These are phyloP conservation scores for Fusarium mundagurra DNA, from an alignment of 2,329 filamentous ascomycete species.

Conservation along the genomic window DNA sequence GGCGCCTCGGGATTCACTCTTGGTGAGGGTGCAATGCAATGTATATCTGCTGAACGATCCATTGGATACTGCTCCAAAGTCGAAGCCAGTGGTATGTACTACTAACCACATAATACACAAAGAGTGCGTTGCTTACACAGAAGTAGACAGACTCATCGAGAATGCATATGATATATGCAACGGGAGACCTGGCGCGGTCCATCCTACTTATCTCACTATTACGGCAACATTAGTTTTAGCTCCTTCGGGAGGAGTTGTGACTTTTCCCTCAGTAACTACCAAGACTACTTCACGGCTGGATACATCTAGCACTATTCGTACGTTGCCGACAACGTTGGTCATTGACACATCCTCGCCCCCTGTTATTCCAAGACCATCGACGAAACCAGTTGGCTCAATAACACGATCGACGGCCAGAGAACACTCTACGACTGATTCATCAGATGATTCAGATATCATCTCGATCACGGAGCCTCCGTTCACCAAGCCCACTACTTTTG, in stretches of 20 bases:
- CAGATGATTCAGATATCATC: constrained; percentile 1
- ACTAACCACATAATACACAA: background rate
- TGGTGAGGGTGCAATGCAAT: constrained; percentile 77
- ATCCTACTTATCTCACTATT: constrained; percentile 67
- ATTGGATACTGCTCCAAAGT: constrained; percentile 61
- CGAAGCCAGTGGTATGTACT: constrained; percentile 50
- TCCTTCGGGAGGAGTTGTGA: constrained; percentile 43
- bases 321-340: constrained; percentile 44
- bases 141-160: constrained; percentile 53
- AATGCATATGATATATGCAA: constrained; percentile 69
- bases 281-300: constrained; percentile 12
- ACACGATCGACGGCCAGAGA: constrained; percentile 4
- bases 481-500: constrained; percentile 1
- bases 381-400: constrained; percentile 3
- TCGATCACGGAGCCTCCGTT: constrained; percentile 28
- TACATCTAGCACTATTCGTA: constrained; percentile 22
- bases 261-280: constrained; percentile 40
- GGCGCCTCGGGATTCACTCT: constrained; percentile 72
- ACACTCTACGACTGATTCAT: background rate
- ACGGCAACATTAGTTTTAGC: constrained; percentile 63
- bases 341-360: constrained; percentile 42
- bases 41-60: constrained; percentile 64
- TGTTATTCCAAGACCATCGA: constrained; percentile 19
- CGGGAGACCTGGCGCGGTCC: constrained; percentile 58
- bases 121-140: constrained; percentile 23